Evolutionary conservation across 2,329 filamentous ascomycete genomes (phyloP), one percentile per base, ranked within the genome.

Genomic region (Aspergillus ochraceus): DNA sequence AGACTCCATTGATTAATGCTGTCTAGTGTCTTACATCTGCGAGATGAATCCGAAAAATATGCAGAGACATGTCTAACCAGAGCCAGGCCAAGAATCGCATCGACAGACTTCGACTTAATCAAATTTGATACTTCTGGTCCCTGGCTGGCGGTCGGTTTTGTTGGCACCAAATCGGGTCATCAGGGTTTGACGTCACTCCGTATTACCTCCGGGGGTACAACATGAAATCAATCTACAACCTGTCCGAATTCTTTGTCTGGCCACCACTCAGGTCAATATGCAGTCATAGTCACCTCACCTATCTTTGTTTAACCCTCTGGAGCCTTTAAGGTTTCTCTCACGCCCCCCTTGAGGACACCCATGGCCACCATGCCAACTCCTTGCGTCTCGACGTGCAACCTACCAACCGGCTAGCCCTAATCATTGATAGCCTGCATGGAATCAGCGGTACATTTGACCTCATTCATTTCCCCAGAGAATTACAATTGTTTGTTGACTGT

Each of bases 331-430:
- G 22, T 14, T 42, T 19, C 8, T 47, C 20, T 10, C 45, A 10
- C 20, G 19, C 11, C 32, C 11, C 11, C 45, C 45, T 12, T 19
- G 45, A 11, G 19, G 6, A 47, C 22, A 47, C 10, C 20, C 59
- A 52, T 58, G 55, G 61, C 59, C 60, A 62, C 60, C 32, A 60
- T 64, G 59, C 54, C 58, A 58, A 56, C 63, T 63, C 66, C 71
- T 74, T 73, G 56, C 70, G 57, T 71, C 61, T 64, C 56, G 62
- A 61, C 64, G 66, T 62, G 58, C 61, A 64, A 65, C 62, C 66
- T 61, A 61, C 19, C 19, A 47, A 6, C 19, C 19, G n/a, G 47
- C 55, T 14, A 17, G 17, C 36, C 55, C 52, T 46, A 60, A 54
- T 60, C 59, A 52, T 58, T 59, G 60, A 66, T 51, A 63, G 63